Conservation (phyloP, 1,284 basidiomycete species). For the Thelephora terrestris region DNA sequence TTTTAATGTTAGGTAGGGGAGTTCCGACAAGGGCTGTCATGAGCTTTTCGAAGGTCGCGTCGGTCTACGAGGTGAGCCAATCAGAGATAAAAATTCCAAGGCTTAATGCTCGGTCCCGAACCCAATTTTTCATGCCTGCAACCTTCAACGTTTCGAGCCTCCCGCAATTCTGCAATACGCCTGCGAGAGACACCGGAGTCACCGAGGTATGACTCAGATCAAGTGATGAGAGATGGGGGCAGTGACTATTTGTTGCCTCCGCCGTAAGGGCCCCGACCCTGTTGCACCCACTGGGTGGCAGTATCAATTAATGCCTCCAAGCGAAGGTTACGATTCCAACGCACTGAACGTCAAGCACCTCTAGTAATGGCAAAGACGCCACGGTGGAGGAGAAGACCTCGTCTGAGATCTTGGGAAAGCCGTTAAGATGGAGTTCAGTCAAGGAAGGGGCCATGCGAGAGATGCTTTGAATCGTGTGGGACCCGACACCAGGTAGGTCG, state of each 20-base stretch:
- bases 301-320: slow-evolving; percentile 1
- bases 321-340: slow-evolving; percentile 1
- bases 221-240: slow-evolving; percentile 33
- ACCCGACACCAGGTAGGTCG: slow-evolving; percentile 42
- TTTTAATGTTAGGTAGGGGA: slow-evolving; percentile 31
- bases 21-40: slow-evolving; percentile 19
- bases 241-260: slow-evolving; percentile 31
- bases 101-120: slow-evolving; percentile 18
- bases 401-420: slow-evolving; percentile 45
- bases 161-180: slow-evolving; percentile 32
- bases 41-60: slow-evolving; percentile 41
- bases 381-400: slow-evolving; percentile 39
- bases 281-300: slow-evolving; percentile 38
- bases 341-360: slow-evolving; percentile 45
- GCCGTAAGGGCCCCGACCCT: slow-evolving; percentile 44
- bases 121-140: slow-evolving; percentile 53
- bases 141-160: slow-evolving; percentile 48
- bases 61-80: slow-evolving; percentile 33
- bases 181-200: slow-evolving; percentile 35
- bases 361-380: slow-evolving; percentile 32
- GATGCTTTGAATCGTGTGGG: slow-evolving; percentile 39
- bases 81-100: not conserved
- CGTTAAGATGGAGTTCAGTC: slow-evolving; percentile 39
- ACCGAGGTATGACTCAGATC: slow-evolving; percentile 57
- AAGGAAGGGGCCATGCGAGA: slow-evolving; percentile 27